A percentile compares a stretch with the other conserved stretches of the same genome.
These are phyloP conservation scores for Puccinia coronata DNA, from an alignment of 1,284 basidiomycete species.

Conservation along the genomic window DNA sequence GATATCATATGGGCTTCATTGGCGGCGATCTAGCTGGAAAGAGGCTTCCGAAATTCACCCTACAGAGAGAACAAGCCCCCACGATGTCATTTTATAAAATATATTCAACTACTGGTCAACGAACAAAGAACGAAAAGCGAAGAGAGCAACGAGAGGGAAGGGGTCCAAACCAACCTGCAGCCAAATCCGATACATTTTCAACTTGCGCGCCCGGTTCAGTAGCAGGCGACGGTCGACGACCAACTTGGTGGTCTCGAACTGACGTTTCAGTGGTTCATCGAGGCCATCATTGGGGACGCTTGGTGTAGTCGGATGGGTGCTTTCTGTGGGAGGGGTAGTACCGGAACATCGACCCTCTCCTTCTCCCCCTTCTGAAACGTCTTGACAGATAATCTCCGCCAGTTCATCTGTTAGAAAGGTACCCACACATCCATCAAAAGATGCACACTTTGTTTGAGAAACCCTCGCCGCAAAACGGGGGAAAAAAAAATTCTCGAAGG, in stretches of 20 bases:
- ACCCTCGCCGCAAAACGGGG: background rate
- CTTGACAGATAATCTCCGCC: slow-evolving; percentile 72
- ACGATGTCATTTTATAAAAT: no score
- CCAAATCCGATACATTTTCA: slow-evolving; percentile 81
- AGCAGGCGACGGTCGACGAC: slow-evolving; percentile 85
- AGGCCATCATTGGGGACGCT: no score
- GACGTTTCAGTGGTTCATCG: no score
- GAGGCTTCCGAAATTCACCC: background rate
- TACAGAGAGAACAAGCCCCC: background rate
- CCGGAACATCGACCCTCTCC: no score
- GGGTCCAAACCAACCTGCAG: slow-evolving; percentile 52
- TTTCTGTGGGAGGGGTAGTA: no score
- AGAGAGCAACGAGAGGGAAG: background rate
- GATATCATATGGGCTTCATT: no score
- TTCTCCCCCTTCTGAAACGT: slow-evolving; percentile 39
- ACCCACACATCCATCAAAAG: background rate
- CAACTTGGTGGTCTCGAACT: slow-evolving; percentile 71
- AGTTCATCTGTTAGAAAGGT: slow-evolving; percentile 69
- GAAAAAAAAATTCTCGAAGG: background rate
- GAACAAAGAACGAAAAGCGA: background rate
- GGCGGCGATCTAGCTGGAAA: background rate
- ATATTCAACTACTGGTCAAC: no score
- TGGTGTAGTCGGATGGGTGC: no score
- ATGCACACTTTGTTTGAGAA: no score
- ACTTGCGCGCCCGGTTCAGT: slow-evolving; percentile 83